These are phyloP conservation scores for Solanum appendiculatum DNA, from an alignment of 257 asterid genomes.

Conservation along the genomic window DNA sequence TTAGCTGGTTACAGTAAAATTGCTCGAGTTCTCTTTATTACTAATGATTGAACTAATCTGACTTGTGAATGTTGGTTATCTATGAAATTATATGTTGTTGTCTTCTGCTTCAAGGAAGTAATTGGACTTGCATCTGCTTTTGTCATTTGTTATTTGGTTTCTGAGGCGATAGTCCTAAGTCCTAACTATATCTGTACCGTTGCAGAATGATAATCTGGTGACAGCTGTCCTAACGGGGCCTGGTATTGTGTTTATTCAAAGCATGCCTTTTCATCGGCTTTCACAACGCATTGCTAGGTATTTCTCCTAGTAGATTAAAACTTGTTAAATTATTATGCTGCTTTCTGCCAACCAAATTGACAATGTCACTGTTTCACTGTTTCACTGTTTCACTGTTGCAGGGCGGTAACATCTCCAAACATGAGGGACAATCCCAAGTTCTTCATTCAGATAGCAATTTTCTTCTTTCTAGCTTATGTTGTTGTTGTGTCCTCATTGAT, in stretches of 20 bases:
- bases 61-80: not conserved
- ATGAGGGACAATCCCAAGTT: slow-evolving; percentile 97
- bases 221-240: slow-evolving; percentile 95
- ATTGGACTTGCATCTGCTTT: not conserved
- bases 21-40: not conserved
- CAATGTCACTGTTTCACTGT: not conserved
- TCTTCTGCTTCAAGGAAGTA: not conserved
- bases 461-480: slow-evolving; percentile 65
- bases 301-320: not conserved
- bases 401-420: slow-evolving; percentile 95
- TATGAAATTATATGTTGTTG: not conserved
- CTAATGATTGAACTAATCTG: not conserved
- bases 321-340: not conserved
- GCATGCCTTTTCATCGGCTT: slow-evolving; percentile 94
- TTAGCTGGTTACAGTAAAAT: not conserved
- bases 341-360: not conserved
- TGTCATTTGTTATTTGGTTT: not conserved
- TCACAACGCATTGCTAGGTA: slow-evolving; percentile 99
- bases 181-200: not conserved
- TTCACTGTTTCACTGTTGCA: slow-evolving; percentile 30
- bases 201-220: slow-evolving; percentile 87
- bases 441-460: slow-evolving; percentile 86
- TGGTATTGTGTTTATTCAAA: slow-evolving; percentile 93
- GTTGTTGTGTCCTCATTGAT: not conserved
- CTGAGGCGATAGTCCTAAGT: not conserved